These are phyloP conservation scores for Tylopilus sp. DNA, from an alignment of 1,284 basidiomycete genomes.

Conservation along the genomic window DNA sequence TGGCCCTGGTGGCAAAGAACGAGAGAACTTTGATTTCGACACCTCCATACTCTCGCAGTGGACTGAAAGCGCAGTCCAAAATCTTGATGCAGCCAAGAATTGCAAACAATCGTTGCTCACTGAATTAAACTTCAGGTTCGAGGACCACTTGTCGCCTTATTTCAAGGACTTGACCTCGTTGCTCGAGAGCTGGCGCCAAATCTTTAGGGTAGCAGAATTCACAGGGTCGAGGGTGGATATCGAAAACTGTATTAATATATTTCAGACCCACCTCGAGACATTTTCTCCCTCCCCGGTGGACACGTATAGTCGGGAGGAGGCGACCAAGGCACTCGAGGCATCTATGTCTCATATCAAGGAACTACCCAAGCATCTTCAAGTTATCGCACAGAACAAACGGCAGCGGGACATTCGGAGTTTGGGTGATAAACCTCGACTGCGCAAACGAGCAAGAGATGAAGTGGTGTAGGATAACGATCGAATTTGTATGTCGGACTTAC, in stretches of 20 bases:
- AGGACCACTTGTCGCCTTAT: neutral
- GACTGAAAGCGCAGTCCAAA: neutral
- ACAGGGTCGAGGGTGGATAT: neutral
- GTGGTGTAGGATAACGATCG: no score
- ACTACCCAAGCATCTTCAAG: neutral
- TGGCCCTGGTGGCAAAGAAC: neutral
- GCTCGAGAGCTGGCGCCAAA: neutral
- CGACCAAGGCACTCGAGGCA: neutral
- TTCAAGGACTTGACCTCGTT: neutral
- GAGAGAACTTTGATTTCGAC: neutral
- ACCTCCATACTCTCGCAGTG: neutral
- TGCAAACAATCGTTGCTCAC: neutral
- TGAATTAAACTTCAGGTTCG: neutral
- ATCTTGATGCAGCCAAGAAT: neutral
- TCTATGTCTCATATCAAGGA: neutral
- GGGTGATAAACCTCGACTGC: neutral
- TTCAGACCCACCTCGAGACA: neutral
- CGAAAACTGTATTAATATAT: neutral
- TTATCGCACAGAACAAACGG: neutral
- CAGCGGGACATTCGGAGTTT: neutral
- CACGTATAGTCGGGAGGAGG: neutral
- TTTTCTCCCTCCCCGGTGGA: neutral
- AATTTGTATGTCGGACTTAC: no score
- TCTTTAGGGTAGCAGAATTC: neutral
- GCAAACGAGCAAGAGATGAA: neutral